Percentiles rank a stretch among this genome's conserved stretches.
Evolutionary conservation across 768 basidiomycete genomes (phyloP).

Genomic region (Phlebiopsis flavidoalba): DNA sequence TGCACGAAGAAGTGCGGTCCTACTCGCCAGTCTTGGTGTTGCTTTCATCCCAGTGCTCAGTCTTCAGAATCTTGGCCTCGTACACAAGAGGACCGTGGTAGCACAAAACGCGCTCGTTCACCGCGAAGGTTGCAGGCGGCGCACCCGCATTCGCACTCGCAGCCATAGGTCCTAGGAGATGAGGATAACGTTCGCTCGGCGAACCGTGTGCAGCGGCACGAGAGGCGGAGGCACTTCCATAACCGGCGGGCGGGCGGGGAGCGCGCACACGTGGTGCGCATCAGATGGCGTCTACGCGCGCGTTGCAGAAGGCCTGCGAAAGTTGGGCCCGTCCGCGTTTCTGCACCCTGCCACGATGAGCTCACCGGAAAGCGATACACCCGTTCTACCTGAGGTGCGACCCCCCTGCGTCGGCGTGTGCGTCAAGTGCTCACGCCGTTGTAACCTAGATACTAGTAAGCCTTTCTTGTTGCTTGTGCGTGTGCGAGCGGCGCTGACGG

Average conservation of each 20-base stretch:
- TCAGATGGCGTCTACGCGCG: neutral
- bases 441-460: constrained; percentile 46
- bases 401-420: constrained; percentile 14
- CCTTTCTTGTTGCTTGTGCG: constrained; percentile 11
- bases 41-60: constrained; percentile 57
- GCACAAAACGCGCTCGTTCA: constrained; percentile 81
- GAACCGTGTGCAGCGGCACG: neutral
- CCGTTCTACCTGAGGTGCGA: constrained; percentile 76
- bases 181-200: neutral
- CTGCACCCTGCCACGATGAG: constrained; percentile 30
- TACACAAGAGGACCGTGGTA: constrained; percentile 96
- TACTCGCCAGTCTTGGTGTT: constrained; percentile 52
- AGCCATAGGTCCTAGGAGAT: neutral
- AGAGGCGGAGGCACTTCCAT: neutral
- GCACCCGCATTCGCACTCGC: neutral
- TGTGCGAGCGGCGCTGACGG: constrained; percentile 8
- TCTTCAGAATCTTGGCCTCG: constrained; percentile 86
- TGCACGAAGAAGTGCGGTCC: constrained; percentile 94
- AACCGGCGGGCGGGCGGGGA: neutral
- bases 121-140: constrained; percentile 13
- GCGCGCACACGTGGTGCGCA: neutral
- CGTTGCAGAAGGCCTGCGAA: neutral
- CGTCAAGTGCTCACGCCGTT: constrained; percentile 18
- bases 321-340: neutral
- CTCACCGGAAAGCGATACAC: constrained; percentile 57